Conservation (phyloP, 768 basidiomycete species). For the Zangia roseola region DNA sequence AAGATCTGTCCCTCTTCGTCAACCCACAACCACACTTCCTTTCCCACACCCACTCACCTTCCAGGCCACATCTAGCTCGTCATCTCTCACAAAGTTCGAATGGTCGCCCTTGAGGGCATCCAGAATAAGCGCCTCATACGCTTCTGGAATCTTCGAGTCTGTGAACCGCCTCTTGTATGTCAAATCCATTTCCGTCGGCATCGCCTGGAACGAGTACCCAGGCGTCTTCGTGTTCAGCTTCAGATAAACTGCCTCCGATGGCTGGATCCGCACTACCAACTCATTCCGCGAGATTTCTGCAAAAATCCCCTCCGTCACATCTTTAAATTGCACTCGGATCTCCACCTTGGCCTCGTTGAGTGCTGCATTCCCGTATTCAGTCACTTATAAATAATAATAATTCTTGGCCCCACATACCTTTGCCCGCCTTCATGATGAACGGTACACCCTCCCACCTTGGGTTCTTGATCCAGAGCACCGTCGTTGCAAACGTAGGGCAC, state of each 20-base stretch:
- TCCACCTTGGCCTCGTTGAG: slow-evolving; percentile 99
- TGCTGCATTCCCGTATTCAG: slow-evolving; percentile 45
- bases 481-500: slow-evolving; percentile 94
- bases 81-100: slow-evolving; percentile 97
- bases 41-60: slow-evolving; percentile 56
- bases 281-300: slow-evolving; percentile 95
- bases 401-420: slow-evolving; percentile 55
- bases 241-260: slow-evolving; percentile 93
- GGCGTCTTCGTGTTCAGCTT: slow-evolving; percentile 96
- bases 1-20: slow-evolving; percentile 64
- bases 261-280: slow-evolving; percentile 96
- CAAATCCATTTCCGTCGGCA: slow-evolving; percentile 97
- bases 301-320: slow-evolving; percentile 96
- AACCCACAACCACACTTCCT: slow-evolving; percentile 4
- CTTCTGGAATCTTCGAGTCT: slow-evolving; percentile 92
- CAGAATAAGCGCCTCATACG: slow-evolving; percentile 92
- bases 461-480: slow-evolving; percentile 89
- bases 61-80: slow-evolving; percentile 97
- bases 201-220: slow-evolving; percentile 83
- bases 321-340: slow-evolving; percentile 97
- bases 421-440: slow-evolving; percentile 97
- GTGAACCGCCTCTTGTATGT: slow-evolving; percentile 96
- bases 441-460: slow-evolving; percentile 99
- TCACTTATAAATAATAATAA: slow-evolving; percentile 13
- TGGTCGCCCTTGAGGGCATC: slow-evolving; percentile 98